phyloP scores from a whole-genome alignment of 2,329 filamentous ascomycete species.

The Arachnopeziza araneosa region DNA sequence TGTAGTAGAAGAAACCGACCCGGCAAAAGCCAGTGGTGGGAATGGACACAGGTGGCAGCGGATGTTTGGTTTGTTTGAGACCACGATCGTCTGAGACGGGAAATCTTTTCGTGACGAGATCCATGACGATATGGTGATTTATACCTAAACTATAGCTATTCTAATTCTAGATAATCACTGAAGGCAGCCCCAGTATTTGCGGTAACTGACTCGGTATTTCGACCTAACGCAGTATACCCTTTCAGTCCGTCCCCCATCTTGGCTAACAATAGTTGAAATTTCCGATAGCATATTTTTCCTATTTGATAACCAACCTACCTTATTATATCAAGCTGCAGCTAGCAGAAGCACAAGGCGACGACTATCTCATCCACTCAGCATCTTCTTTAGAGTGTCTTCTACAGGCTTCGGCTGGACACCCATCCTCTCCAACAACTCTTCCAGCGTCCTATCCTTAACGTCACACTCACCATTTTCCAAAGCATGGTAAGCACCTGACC shows the following conservation, averaged over 20 bases:
- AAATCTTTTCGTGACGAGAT: neutral
- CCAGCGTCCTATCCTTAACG: conserved; percentile 20
- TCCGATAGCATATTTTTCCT: too few species aligned
- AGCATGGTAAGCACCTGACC: neutral
- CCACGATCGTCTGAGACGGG: neutral
- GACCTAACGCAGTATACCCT: too few species aligned
- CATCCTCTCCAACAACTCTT: conserved; percentile 11
- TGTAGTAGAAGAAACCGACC: conserved; percentile 35
- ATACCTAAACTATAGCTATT: neutral
- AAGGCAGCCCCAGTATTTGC: conserved; percentile 6
- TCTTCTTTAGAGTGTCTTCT: conserved; percentile 11
- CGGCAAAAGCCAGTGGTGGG: conserved; percentile 40
- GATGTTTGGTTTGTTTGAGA: conserved; percentile 55
- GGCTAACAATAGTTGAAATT: too few species aligned
- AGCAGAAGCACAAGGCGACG: too few species aligned
- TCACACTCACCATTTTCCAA: conserved; percentile 19
- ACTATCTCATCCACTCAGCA: too few species aligned
- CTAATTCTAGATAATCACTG: conserved; percentile 7
- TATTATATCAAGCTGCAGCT: too few species aligned
- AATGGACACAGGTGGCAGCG: conserved; percentile 51
- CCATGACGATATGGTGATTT: neutral
- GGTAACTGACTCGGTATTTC: too few species aligned
- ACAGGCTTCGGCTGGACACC: conserved; percentile 11
- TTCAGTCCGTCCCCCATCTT: too few species aligned
- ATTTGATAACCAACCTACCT: too few species aligned